phyloP scores from a whole-genome alignment of 2,329 filamentous ascomycete genomes.

The Fusarium liriodendri region DNA sequence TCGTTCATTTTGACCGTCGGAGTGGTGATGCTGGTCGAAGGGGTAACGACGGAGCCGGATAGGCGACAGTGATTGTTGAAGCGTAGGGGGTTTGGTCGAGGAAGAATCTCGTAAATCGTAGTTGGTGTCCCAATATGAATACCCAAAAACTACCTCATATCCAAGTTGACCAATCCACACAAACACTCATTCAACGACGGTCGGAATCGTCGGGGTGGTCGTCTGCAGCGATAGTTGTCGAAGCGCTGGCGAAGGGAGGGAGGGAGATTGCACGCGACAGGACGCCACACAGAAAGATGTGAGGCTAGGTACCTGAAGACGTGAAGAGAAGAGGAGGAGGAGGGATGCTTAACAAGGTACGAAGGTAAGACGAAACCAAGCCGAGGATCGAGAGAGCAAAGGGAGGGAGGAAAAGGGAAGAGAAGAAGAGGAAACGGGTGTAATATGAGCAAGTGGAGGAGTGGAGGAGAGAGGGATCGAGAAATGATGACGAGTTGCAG shows the following conservation, averaged over 20 bases:
- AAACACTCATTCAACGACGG: constrained; percentile 32
- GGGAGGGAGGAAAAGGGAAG: constrained; percentile 27
- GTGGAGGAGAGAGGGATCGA: constrained; percentile 42
- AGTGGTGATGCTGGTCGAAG: constrained; percentile 16
- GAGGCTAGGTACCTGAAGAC: constrained; percentile 26
- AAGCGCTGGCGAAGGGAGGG: constrained; percentile 39
- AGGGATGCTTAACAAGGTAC: constrained; percentile 34
- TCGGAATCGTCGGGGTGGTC: constrained; percentile 34
- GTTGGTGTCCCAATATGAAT: constrained; percentile 46
- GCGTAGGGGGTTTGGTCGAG: constrained; percentile 19
- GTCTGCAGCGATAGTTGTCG: constrained; percentile 36
- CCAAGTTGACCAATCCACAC: constrained; percentile 42
- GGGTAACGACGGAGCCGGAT: constrained; percentile 4
- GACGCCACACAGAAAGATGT: constrained; percentile 37
- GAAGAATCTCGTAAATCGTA: constrained; percentile 30
- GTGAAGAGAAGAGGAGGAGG: constrained; percentile 16
- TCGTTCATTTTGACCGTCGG: constrained; percentile 51
- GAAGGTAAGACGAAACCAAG: constrained; percentile 35
- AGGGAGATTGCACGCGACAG: constrained; percentile 38
- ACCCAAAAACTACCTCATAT: constrained; percentile 53
- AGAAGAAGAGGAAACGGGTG: constrained; percentile 38
- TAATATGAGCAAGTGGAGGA: constrained; percentile 40
- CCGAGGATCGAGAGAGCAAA: constrained; percentile 34
- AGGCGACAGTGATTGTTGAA: constrained; percentile 18
- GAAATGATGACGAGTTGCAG: constrained; percentile 46